Conservation (phyloP, 805 yeast species). For the Pichia ethanolica region DNA sequence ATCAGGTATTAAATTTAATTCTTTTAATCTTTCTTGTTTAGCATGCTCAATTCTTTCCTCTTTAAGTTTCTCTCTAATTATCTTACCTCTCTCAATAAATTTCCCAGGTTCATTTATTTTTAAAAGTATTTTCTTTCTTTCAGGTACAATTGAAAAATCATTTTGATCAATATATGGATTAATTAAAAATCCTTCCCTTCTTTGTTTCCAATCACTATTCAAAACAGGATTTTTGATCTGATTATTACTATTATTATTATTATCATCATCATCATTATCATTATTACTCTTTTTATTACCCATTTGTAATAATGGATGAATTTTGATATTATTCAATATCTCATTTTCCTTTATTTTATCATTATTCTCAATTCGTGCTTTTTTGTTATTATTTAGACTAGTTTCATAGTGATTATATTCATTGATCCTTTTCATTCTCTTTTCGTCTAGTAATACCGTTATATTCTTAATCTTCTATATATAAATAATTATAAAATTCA, state of each 20-base stretch:
- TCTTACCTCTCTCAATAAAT: conserved; percentile 46
- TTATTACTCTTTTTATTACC: not conserved
- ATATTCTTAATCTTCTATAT: too few relatives aligned
- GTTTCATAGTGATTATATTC: not conserved
- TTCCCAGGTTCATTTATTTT: conserved; percentile 58
- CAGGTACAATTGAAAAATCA: conserved; percentile 15
- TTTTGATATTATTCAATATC: conserved; percentile 17
- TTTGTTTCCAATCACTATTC: conserved; percentile 12
- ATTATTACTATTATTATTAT: not conserved
- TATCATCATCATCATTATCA: not conserved
- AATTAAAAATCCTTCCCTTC: conserved; percentile 22
- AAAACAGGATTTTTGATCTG: conserved; percentile 17
- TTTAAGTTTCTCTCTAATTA: conserved; percentile 35
- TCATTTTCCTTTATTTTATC: conserved; percentile 6
- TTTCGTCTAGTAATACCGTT: too few relatives aligned
- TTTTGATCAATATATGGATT: conserved; percentile 29
- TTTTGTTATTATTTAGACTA: not conserved
- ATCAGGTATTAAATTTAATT: conserved; percentile 45
- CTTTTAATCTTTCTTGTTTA: conserved; percentile 24
- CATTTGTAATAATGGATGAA: conserved; percentile 25
- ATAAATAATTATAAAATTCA: too few relatives aligned
- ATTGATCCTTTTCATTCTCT: not conserved
- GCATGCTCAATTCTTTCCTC: conserved; percentile 28
- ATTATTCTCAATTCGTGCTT: not conserved
- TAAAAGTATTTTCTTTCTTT: conserved; percentile 31